Evolutionary conservation across 2,329 filamentous ascomycete genomes (phyloP), one percentile per base, ranked within the genome.

Genomic region (Dactylellina leptospora): DNA sequence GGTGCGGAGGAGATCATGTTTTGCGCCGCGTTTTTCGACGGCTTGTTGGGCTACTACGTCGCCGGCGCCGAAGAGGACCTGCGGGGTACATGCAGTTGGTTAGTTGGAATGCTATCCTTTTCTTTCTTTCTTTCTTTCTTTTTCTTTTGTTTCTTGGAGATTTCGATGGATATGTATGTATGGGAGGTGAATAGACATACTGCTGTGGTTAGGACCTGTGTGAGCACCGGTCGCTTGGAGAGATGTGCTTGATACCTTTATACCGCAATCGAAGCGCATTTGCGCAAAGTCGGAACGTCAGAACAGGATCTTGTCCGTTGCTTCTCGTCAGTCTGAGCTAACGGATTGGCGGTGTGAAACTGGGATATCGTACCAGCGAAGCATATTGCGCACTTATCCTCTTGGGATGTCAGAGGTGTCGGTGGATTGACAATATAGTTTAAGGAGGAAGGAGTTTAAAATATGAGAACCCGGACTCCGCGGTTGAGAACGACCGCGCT

Each of bases 1-100:
- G 27, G 90, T 93, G 58, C 91, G 86, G 25, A 82, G 82, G 36
- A 87, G 77, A 78, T 93, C 89, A 80, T 99, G 93, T 75, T 90
- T 89, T 23, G 90, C 75, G 16, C 92, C 93, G 77, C 85, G 88
- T 80, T 87, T 88, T 82, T 97, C 93, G 70, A 99, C 90, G 33
- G 87, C 84, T 82, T 97, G 93, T 81, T 99, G 95, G 36, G 95
- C 92, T 75, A 96, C 88, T 72, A 90, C 84, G 82, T 99, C 95
- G 77, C 95, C 95, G 11, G 92, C 91, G 68, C 90, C 93, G 80
- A 97, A 99, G 74, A 99, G 88, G 70, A 97, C 80, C 86, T 88
- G 74, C 4, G 4, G 36, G 28, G 5, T 40, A 4, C 13, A n/a
- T n/a, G 2, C 5, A n/a, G n/a, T n/a, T n/a, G n/a, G n/a, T n/a